Base-by-base conservation (phyloP, 2,329 filamentous ascomycete species). In the Sarocladium brachiariae region DNA sequence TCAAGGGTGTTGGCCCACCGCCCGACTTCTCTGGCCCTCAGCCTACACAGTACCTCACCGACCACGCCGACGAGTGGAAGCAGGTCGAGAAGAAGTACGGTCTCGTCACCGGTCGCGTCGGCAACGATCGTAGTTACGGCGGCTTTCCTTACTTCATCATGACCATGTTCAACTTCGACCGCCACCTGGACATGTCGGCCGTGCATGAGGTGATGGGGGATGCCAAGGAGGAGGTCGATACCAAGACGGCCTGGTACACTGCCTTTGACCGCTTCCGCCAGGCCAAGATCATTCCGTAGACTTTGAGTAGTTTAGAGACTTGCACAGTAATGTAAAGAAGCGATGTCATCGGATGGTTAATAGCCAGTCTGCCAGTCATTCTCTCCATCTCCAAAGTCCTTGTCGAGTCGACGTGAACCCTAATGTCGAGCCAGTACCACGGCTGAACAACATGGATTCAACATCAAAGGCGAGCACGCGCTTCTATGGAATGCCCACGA, bases 1-100 rank as follows among this genome's bases (percentile, higher is more conserved):
- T 75, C 34, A 68, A 68, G 54, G 71, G 71, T 1, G 66, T 66
- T 7, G 54, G 57, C 2, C 63, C 65, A 6, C 61, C 61, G 7
- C 33, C 52, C 3, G 59, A 58, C 2, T 60, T 60, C 7, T 57
- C 56, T 24, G 64, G 61, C 1, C 64, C 63, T 7, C 60, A 67
- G 45, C 65, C 65, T 3, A 58, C 56, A 2, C 57, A 58, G 46
- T 63, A 61, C 52, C 57, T 65, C 21, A 56, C 57, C 2, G 59
- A 69, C n/a, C 60, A 65, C 51, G 54, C 59, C 24, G 57, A 58
- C 10, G 54, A 61, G 51, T 67, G 65, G 64, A 57, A 56, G 52
- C 56, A 56, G 30, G 54, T 66, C 25, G 64, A 66, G 58, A 54
- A 58, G 56, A 64, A 62, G 52, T 57, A 65, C 41, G 64, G 61